These are phyloP conservation scores for Trifolium subterraneum DNA, from an alignment of 306 rosid species.

Conservation along the genomic window DNA sequence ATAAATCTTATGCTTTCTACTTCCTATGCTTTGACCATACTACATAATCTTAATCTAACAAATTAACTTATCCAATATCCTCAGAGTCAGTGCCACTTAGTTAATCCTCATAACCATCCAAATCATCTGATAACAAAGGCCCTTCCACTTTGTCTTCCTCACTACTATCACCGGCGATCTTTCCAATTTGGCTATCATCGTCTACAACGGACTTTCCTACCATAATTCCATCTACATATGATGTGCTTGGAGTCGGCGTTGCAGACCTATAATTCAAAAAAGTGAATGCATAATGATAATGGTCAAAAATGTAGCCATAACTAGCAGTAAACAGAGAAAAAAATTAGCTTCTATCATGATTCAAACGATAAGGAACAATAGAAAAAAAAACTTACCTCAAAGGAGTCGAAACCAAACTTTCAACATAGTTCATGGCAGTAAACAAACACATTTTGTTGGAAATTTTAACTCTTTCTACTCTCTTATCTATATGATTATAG, in stretches of 20 bases:
- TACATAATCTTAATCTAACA: too few relatives aligned
- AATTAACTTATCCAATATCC: neutral
- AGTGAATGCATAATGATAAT: too few relatives aligned
- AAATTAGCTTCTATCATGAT: too few relatives aligned
- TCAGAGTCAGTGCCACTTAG: neutral
- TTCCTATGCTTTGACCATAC: neutral
- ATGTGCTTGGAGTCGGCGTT: neutral
- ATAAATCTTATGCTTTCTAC: too few relatives aligned
- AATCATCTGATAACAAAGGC: too few relatives aligned
- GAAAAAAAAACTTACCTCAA: neutral
- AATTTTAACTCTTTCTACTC: neutral
- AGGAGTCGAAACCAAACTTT: neutral
- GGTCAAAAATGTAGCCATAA: too few relatives aligned
- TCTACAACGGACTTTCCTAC: neutral
- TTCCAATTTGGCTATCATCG: too few relatives aligned
- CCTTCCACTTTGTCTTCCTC: too few relatives aligned
- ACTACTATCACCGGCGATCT: too few relatives aligned
- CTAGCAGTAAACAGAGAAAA: too few relatives aligned
- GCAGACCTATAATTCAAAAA: neutral
- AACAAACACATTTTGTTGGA: neutral
- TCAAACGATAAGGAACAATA: too few relatives aligned
- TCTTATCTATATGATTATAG: neutral
- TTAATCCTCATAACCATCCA: neutral
- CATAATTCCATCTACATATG: neutral
- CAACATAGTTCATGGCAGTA: neutral